A percentile compares a stretch with the other conserved stretches of the same genome.
Evolutionary conservation across 208 protist species (phyloP).

Genomic region (Wallacemonas sp.): DNA sequence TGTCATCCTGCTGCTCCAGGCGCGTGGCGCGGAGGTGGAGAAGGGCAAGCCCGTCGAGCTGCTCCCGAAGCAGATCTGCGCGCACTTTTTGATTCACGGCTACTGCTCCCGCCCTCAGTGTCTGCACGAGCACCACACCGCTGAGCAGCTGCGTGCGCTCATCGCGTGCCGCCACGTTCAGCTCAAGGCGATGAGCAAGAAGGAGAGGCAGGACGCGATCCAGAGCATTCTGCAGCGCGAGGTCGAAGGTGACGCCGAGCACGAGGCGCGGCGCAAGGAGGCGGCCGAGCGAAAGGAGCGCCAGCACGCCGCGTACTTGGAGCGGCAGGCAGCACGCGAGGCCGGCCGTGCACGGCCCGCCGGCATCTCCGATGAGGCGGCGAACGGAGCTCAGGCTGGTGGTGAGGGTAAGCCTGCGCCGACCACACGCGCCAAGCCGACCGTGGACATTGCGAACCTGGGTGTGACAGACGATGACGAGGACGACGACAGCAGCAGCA

Average conservation of each 20-base stretch:
- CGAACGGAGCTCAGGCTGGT: neutral
- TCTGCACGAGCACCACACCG: conserved; percentile 85
- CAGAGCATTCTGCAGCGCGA: conserved; percentile 63
- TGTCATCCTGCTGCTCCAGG: conserved; percentile 84
- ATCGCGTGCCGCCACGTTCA: conserved; percentile 77
- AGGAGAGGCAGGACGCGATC: conserved; percentile 70
- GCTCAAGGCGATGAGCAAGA: conserved; percentile 79
- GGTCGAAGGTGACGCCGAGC: conserved; percentile 44
- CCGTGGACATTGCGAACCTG: conserved; percentile 13
- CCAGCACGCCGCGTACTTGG: conserved; percentile 9
- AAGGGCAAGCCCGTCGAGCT: conserved; percentile 87
- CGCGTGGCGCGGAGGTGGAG: conserved; percentile 63
- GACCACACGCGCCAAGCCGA: neutral
- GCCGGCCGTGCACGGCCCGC: neutral
- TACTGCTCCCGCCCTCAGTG: conserved; percentile 82
- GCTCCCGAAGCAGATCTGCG: conserved; percentile 82
- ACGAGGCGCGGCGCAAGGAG: conserved; percentile 39
- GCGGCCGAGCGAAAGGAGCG: conserved; percentile 21
- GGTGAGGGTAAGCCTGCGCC: too few species aligned
- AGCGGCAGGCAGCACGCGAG: conserved; percentile 25
- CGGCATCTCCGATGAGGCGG: neutral
- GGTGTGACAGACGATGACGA: conserved; percentile 29
- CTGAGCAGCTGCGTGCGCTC: conserved; percentile 67
- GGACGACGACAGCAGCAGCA: conserved; percentile 17
- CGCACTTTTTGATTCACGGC: conserved; percentile 83